Evolutionary conservation across 1,284 basidiomycete genomes (phyloP).

Genomic region (Coriolopsis trogii): DNA sequence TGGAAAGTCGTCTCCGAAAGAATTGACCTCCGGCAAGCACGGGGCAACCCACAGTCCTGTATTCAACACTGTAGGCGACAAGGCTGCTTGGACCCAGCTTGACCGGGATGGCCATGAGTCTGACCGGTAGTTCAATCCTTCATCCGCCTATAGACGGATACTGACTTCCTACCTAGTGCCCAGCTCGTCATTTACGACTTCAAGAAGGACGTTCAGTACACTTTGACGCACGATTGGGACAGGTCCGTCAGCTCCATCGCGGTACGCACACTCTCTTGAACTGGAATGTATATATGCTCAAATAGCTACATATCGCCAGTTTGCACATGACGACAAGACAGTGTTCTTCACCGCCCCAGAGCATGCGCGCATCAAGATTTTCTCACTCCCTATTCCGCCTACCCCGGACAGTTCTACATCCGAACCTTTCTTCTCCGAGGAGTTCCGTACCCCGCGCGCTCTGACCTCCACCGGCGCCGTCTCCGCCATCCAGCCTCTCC

Average conservation of each 20-base stretch:
- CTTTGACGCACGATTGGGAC: slow-evolving; percentile 82
- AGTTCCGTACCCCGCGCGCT: slow-evolving; percentile 56
- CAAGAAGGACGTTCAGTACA: slow-evolving; percentile 63
- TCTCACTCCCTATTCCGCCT: slow-evolving; percentile 62
- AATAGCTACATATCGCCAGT: slow-evolving; percentile 43
- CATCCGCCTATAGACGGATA: neutral
- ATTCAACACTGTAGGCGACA: slow-evolving; percentile 68
- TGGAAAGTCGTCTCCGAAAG: slow-evolving; percentile 49
- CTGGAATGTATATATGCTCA: neutral
- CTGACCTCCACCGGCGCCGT: slow-evolving; percentile 61
- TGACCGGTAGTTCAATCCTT: slow-evolving; percentile 54
- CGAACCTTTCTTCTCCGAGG: slow-evolving; percentile 48
- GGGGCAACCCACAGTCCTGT: slow-evolving; percentile 77
- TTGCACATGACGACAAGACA: slow-evolving; percentile 69
- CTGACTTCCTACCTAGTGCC: slow-evolving; percentile 49
- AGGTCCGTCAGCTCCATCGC: slow-evolving; percentile 66
- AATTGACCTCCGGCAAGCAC: slow-evolving; percentile 82
- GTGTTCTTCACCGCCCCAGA: slow-evolving; percentile 81
- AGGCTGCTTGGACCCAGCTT: slow-evolving; percentile 86
- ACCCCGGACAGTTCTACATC: slow-evolving; percentile 58
- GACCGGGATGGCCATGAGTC: slow-evolving; percentile 87
- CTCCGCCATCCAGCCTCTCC: slow-evolving; percentile 61
- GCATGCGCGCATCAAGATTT: slow-evolving; percentile 75
- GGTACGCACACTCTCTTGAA: slow-evolving; percentile 40
- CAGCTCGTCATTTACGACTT: slow-evolving; percentile 83